Conservation (phyloP, 306 rosid genomes). For the Medicago ruthenica region DNA sequence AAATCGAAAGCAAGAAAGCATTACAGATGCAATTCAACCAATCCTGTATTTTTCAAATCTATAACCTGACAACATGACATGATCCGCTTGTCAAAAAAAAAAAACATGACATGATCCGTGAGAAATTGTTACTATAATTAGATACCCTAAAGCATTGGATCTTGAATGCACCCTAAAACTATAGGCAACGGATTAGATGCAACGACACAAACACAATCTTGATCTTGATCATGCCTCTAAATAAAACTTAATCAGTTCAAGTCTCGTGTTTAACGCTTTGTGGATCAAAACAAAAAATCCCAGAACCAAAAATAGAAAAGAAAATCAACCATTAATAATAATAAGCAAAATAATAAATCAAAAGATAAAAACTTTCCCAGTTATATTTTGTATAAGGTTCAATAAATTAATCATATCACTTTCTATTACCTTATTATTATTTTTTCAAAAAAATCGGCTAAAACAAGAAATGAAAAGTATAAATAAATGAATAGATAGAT, state of each 20-base stretch:
- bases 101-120: too few species aligned
- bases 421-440: background rate
- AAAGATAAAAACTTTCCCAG: conserved; percentile 3
- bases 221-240: background rate
- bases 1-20: conserved; percentile 16
- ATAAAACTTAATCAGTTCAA: background rate
- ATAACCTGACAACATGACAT: background rate
- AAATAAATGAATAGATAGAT: too few species aligned
- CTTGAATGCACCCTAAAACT: background rate
- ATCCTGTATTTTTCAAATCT: conserved; percentile 1
- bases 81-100: too few species aligned
- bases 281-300: conserved; percentile 23
- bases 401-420: background rate
- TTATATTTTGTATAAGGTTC: background rate
- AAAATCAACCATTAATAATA: background rate
- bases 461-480: background rate
- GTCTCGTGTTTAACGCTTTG: background rate
- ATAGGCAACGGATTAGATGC: too few species aligned
- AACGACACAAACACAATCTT: background rate
- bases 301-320: background rate
- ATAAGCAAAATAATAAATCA: background rate
- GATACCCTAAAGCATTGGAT: background rate
- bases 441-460: background rate
- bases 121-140: too few species aligned
- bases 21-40: conserved; percentile 23